These are phyloP conservation scores for Blastocystis hominis DNA, from an alignment of 352 stramenopile genomes.

Conservation along the genomic window DNA sequence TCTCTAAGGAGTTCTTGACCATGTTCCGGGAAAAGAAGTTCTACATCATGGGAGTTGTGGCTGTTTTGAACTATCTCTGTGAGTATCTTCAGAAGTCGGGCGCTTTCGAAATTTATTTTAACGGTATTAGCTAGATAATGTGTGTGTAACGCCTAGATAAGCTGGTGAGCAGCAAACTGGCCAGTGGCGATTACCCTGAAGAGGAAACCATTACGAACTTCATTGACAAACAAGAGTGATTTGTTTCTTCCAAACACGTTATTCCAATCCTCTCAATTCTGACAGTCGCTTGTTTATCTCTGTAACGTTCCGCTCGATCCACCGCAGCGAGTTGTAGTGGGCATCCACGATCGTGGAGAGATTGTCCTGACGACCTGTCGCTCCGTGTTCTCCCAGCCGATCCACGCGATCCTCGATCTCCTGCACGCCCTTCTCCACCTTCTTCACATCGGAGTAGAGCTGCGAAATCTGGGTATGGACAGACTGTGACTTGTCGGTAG, in stretches of 20 bases:
- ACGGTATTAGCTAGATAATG: not conserved
- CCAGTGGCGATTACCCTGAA: conserved; percentile 33
- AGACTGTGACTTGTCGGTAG: not conserved
- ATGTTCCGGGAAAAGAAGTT: conserved; percentile 43
- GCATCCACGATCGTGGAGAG: not conserved
- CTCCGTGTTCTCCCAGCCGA: not conserved
- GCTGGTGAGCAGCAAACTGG: conserved; percentile 45
- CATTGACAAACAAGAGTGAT: conserved; percentile 28
- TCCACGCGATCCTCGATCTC: conserved; percentile 43
- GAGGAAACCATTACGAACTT: conserved; percentile 3
- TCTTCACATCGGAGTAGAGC: conserved; percentile 22
- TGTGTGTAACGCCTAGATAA: not conserved
- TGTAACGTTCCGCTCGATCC: not conserved
- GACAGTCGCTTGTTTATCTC: conserved; percentile 18
- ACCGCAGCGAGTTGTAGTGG: conserved; percentile 38
- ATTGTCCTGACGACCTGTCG: not conserved
- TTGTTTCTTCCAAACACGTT: conserved; percentile 41
- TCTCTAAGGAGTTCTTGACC: conserved; percentile 9
- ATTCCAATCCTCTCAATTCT: conserved; percentile 37
- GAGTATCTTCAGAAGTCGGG: conserved; percentile 45
- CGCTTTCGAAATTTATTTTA: conserved; percentile 38
- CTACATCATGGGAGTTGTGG: not conserved
- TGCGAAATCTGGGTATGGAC: conserved; percentile 1
- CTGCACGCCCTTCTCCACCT: conserved; percentile 23
- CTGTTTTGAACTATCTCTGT: conserved; percentile 19